These are phyloP conservation scores for Amniculicola lignicola DNA, from an alignment of 495 filamentous ascomycete species.

Conservation along the genomic window DNA sequence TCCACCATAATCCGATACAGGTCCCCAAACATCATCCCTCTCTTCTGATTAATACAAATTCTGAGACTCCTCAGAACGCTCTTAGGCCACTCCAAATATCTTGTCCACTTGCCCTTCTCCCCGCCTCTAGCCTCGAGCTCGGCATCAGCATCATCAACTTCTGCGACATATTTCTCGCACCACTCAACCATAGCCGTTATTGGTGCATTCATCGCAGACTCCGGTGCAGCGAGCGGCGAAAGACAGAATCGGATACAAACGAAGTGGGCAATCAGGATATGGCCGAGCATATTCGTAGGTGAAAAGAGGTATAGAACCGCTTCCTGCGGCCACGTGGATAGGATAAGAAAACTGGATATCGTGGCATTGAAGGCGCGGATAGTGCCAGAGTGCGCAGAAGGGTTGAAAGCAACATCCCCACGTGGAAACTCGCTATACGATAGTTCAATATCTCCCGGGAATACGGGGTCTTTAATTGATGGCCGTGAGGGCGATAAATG, in stretches of 20 bases:
- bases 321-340: slow-evolving; percentile 16
- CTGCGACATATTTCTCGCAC: slow-evolving; percentile 9
- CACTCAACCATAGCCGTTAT: slow-evolving; percentile 14
- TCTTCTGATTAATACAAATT: slow-evolving; percentile 6
- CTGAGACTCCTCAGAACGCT: slow-evolving; percentile 1
- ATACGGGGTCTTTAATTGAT: no score
- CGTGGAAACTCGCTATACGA: no score
- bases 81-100: slow-evolving; percentile 30
- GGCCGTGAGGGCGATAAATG: no score
- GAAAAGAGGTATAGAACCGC: slow-evolving; percentile 6
- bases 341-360: slow-evolving; percentile 3
- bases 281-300: background rate
- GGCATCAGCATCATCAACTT: slow-evolving; percentile 33
- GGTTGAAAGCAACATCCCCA: no score
- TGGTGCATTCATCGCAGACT: slow-evolving; percentile 9
- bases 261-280: slow-evolving; percentile 19
- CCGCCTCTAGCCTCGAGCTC: no score
- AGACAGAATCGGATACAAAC: slow-evolving; percentile 8
- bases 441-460: no score
- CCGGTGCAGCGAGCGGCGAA: slow-evolving; percentile 6
- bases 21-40: slow-evolving; percentile 1
- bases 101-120: slow-evolving; percentile 28
- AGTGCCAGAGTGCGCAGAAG: no score
- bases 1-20: background rate
- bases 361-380: slow-evolving; percentile 5